phyloP scores from a whole-genome alignment of 306 rosid species.

The Argentina anserina region DNA sequence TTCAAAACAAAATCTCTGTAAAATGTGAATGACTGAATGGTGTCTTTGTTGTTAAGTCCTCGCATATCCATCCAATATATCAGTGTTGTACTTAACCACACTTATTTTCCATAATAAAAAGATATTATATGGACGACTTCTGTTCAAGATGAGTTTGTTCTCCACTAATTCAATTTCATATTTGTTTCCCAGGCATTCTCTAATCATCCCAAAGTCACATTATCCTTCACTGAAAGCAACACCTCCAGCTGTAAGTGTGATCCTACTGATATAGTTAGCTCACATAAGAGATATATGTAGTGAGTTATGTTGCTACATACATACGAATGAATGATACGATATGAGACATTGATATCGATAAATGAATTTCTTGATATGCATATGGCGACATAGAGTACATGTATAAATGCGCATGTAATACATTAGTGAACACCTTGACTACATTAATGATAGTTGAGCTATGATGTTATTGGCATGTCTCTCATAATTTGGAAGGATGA shows the following conservation, averaged over 20 bases:
- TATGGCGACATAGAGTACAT: background rate
- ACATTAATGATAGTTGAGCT: background rate
- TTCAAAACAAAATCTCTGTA: no score
- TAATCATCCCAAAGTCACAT: conserved; percentile 88
- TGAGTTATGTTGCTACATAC: background rate
- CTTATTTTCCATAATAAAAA: background rate
- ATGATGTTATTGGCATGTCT: background rate
- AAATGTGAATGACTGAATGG: background rate
- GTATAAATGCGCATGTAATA: background rate
- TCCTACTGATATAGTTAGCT: conserved; percentile 6
- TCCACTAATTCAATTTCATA: background rate
- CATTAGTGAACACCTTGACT: background rate
- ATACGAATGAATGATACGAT: background rate
- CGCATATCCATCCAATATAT: background rate
- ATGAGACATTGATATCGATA: background rate
- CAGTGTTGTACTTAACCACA: background rate
- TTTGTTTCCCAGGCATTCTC: conserved; percentile 74
- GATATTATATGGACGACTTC: background rate
- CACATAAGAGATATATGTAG: background rate
- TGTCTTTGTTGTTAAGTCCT: background rate
- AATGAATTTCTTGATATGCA: background rate
- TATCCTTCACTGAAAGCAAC: conserved; percentile 78
- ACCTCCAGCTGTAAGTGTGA: conserved; percentile 79
- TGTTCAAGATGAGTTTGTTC: background rate
- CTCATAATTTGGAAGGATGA: background rate